Evolutionary conservation across 2,329 filamentous ascomycete species (phyloP).

Genomic region (Paradendryphiella salina): DNA sequence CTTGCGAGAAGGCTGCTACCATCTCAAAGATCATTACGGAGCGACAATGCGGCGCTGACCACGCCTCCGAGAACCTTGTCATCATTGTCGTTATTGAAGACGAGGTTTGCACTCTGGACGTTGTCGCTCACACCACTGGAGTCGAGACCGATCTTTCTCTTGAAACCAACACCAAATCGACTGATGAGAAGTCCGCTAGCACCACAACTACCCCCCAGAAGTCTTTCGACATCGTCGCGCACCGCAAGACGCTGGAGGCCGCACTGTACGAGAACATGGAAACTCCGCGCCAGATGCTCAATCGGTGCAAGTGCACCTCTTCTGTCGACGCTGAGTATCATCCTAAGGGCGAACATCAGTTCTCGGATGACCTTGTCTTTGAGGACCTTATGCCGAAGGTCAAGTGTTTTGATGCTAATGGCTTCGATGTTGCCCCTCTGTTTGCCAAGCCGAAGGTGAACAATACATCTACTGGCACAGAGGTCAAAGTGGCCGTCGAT

Average conservation of each 20-base stretch:
- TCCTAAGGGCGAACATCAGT: neutral
- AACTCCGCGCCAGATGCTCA: slow-evolving; percentile 4
- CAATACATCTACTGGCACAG: neutral
- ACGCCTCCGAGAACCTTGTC: too few species aligned
- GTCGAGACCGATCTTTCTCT: neutral
- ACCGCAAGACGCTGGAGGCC: slow-evolving; percentile 4
- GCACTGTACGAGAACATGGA: slow-evolving; percentile 10
- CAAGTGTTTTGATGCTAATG: neutral
- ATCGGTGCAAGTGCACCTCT: neutral
- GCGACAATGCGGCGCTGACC: too few species aligned
- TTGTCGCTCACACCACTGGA: neutral
- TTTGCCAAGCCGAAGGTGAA: neutral
- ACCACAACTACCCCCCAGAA: neutral
- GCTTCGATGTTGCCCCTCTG: neutral
- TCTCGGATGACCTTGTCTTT: neutral
- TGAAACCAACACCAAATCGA: neutral
- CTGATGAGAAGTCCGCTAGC: neutral
- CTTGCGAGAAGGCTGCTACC: neutral
- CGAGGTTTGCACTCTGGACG: too few species aligned
- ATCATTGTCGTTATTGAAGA: too few species aligned
- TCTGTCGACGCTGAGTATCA: slow-evolving; percentile 6
- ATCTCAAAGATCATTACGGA: too few species aligned
- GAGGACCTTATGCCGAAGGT: too few species aligned
- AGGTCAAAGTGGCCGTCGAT: neutral
- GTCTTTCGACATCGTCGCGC: neutral